Percentiles rank a stretch among this genome's conserved stretches.
Evolutionary conservation across 179 eudicot species (phyloP).

Genomic region (Silene coronaria): DNA sequence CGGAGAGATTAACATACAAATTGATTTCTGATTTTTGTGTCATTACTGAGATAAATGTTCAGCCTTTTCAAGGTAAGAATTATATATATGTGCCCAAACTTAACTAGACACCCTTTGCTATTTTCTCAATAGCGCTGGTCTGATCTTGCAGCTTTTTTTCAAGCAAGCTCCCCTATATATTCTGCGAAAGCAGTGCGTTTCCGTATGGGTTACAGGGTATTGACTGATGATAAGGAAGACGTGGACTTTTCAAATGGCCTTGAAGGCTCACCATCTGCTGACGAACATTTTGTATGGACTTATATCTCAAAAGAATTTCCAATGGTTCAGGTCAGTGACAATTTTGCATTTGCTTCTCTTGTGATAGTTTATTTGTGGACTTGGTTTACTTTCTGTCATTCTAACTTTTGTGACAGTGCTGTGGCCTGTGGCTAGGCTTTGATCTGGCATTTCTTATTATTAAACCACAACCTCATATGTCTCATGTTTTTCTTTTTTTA

Average conservation of each 20-base stretch:
- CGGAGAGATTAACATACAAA: slow-evolving; percentile 62
- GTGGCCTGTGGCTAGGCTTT: not conserved
- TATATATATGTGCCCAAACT: not conserved
- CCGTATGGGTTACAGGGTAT: slow-evolving; percentile 55
- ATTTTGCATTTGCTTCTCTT: not conserved
- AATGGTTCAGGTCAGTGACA: slow-evolving; percentile 59
- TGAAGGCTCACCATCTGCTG: slow-evolving; percentile 28
- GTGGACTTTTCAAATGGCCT: not conserved
- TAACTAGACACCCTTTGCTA: not conserved
- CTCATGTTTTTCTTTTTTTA: not conserved
- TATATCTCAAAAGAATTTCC: slow-evolving; percentile 65
- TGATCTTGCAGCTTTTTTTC: slow-evolving; percentile 61
- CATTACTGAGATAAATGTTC: slow-evolving; percentile 52
- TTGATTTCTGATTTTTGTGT: slow-evolving; percentile 53
- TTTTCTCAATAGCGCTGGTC: slow-evolving; percentile 7
- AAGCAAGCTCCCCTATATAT: slow-evolving; percentile 58
- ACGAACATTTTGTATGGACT: slow-evolving; percentile 62
- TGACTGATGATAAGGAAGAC: slow-evolving; percentile 21
- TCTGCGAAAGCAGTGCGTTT: slow-evolving; percentile 75
- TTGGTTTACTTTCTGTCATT: not conserved
- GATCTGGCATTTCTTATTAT: not conserved
- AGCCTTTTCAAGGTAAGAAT: slow-evolving; percentile 62
- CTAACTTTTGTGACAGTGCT: not conserved
- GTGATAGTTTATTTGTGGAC: not conserved
- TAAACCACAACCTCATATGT: not conserved